Evolutionary conservation across 2,329 filamentous ascomycete genomes (phyloP), one percentile per base, ranked within the genome.

Genomic region (Aspergillus tamarii): DNA sequence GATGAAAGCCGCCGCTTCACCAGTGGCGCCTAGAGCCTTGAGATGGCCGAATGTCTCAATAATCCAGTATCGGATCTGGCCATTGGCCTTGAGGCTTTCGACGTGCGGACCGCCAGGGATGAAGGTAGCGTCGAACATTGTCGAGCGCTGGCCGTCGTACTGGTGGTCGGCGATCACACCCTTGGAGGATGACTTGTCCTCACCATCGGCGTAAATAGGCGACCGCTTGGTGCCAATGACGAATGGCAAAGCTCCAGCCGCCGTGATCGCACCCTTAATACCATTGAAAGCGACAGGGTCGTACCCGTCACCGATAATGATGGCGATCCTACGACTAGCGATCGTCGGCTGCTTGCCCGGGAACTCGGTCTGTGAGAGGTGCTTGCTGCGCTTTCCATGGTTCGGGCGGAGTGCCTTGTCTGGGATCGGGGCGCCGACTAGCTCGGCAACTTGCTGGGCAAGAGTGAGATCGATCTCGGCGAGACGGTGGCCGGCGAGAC

Each of bases 11-110:
- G 76, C 74, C 11, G 72, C 74, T 61, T 78, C 76, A 45, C 90
- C 91, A 0, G 89, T 88, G 0, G 88, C 91, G 1, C 87, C 91
- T 52, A 95, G 90, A 1, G 90, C 81, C 83, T 94, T 94, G 59
- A 94, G 83, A 65, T 95, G 92, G 0, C 91, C 91, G 67, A 94
- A 95, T 0, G 91, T 89, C 77, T 95, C 92, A 2, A 90, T 86
- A 2, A 94, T 80, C 87, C 90, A 94, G 79, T 94, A 90, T 9
- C 91, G 76, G 0, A 90, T 91, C 19, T 91, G 88, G 0, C 92
- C 91, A 66, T 85, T 92, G 81, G 89, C 88, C 60, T 84, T 80
- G 0, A 95, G 84, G 0, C 86, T 86, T 46, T 83, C 78, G 26
- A 91, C 79, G 0, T 88, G 82, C 0, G 84, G 81, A 1, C 92